Evolutionary conservation across 2,329 filamentous ascomycete genomes (phyloP).

Genomic region (Venturia asperata): DNA sequence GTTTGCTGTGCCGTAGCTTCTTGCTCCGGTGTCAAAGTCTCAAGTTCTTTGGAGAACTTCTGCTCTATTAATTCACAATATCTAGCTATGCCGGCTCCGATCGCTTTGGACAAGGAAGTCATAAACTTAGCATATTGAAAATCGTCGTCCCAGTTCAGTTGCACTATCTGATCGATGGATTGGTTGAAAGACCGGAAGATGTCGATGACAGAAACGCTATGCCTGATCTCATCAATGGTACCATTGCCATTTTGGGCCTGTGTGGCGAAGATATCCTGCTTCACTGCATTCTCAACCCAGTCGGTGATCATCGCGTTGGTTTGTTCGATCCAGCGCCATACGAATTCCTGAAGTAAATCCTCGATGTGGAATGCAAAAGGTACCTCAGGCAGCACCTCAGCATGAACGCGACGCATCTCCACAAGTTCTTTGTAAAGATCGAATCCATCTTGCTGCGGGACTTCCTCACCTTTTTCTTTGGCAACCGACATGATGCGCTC

Average conservation of each 20-base stretch:
- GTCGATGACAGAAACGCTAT: constrained; percentile 89
- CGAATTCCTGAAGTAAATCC: constrained; percentile 77
- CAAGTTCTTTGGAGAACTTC: constrained; percentile 85
- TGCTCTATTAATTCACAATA: constrained; percentile 91
- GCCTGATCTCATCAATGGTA: constrained; percentile 71
- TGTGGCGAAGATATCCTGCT: constrained; percentile 79
- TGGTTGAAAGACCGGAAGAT: constrained; percentile 92
- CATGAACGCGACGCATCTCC: constrained; percentile 74
- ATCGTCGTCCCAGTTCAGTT: constrained; percentile 88
- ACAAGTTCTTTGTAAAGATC: constrained; percentile 85
- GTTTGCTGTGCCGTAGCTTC: constrained; percentile 69
- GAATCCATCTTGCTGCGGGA: constrained; percentile 87
- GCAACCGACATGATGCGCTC: constrained; percentile 69
- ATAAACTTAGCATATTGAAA: constrained; percentile 94
- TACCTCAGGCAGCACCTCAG: constrained; percentile 15
- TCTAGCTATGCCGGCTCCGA: constrained; percentile 71
- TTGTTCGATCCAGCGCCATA: constrained; percentile 87
- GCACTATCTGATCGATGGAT: constrained; percentile 75
- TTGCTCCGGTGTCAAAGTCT: constrained; percentile 81
- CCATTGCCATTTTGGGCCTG: constrained; percentile 55
- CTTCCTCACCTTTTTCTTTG: constrained; percentile 61
- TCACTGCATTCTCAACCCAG: constrained; percentile 85
- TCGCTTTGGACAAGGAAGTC: constrained; percentile 81
- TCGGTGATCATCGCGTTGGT: constrained; percentile 72
- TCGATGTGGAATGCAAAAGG: constrained; percentile 86